Conservation (phyloP, 2,329 filamentous ascomycete species). For the Aspergillaceae sp. region DNA sequence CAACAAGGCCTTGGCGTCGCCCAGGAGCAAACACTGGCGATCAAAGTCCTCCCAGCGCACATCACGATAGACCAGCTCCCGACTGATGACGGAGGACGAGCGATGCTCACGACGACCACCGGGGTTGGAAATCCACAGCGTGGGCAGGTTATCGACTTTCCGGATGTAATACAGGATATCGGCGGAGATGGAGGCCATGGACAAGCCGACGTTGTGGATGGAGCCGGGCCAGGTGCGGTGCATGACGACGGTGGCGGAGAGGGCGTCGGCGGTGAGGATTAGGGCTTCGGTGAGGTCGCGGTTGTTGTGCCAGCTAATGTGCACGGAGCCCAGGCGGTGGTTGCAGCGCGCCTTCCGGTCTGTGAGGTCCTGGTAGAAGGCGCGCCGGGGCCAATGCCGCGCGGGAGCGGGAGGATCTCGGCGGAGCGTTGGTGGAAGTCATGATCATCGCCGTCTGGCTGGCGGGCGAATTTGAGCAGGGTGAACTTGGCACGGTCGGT, state of each 20-base stretch:
- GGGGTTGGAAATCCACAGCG: not conserved
- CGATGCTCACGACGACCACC: not conserved
- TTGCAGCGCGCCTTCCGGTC: not conserved
- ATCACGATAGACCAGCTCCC: not conserved
- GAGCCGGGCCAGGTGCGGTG: not conserved
- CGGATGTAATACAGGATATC: not conserved
- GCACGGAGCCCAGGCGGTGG: not conserved
- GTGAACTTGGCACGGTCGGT: not conserved
- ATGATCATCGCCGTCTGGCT: not conserved
- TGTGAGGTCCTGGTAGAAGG: not conserved
- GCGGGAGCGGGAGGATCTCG: not conserved
- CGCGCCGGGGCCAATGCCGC: not conserved
- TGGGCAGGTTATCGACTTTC: not conserved
- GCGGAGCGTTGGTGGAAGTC: not conserved
- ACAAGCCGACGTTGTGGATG: not conserved
- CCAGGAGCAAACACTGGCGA: slow-evolving; percentile 10
- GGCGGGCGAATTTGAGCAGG: not conserved
- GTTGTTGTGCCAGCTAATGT: not conserved
- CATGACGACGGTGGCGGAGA: not conserved
- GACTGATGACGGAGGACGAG: not conserved
- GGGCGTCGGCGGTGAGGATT: not conserved
- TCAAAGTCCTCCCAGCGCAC: slow-evolving; percentile 12
- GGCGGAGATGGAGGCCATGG: not conserved
- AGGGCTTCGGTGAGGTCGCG: not conserved
- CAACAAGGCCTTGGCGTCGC: slow-evolving; percentile 1